Conservation (phyloP, 176 grass and related monocot genomes). For the Aechmea fasciata region DNA sequence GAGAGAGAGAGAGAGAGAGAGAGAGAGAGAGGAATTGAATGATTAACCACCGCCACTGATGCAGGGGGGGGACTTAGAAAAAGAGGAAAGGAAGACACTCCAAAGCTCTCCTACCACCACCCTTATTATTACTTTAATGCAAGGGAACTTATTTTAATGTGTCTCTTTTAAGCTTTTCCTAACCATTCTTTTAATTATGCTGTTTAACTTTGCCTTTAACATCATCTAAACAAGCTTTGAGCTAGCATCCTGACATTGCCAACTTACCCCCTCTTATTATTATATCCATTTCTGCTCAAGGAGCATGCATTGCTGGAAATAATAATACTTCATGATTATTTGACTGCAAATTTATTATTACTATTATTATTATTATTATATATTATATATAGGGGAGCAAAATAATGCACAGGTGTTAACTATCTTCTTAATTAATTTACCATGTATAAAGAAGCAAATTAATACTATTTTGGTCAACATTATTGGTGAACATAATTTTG, state of each 20-base stretch:
- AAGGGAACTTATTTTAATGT: slow-evolving; percentile 28
- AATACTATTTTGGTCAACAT: slow-evolving; percentile 41
- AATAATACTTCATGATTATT: slow-evolving; percentile 39
- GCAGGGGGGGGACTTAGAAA: neutral
- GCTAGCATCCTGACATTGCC: slow-evolving; percentile 53
- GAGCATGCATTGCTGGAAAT: slow-evolving; percentile 53
- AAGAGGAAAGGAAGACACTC: slow-evolving; percentile 9
- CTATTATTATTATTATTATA: neutral
- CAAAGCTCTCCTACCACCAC: slow-evolving; percentile 17
- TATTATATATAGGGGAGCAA: too few relatives aligned
- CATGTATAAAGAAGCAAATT: neutral
- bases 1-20: neutral
- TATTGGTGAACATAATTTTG: slow-evolving; percentile 24
- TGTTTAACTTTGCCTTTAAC: slow-evolving; percentile 62
- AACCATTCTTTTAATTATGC: slow-evolving; percentile 64
- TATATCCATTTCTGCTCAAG: slow-evolving; percentile 34
- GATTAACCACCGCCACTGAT: slow-evolving; percentile 3
- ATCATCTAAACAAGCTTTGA: slow-evolving; percentile 17
- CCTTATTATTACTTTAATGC: slow-evolving; percentile 24
- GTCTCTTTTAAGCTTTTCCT: slow-evolving; percentile 36
- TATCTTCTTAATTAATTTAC: too few relatives aligned
- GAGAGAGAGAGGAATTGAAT: neutral
- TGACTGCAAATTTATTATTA: slow-evolving; percentile 61
- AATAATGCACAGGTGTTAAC: too few relatives aligned
- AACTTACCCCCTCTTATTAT: slow-evolving; percentile 32